Evolutionary conservation across 164 flowering plant species (phyloP).

Genomic region (Liquidambar formosana): DNA sequence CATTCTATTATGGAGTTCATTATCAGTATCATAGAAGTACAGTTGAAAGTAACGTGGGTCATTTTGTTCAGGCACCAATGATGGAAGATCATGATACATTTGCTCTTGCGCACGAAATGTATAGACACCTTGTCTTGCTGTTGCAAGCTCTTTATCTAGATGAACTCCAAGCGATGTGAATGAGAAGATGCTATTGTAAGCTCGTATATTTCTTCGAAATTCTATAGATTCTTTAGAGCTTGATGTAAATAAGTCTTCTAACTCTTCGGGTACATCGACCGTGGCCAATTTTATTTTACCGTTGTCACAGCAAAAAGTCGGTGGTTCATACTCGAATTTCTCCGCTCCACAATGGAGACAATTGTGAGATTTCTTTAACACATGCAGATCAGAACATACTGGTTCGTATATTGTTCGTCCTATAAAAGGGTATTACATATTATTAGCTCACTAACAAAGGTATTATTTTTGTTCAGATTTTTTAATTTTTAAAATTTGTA

Average conservation of each 20-base stretch:
- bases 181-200: conserved; percentile 2
- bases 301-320: background rate
- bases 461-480: no score
- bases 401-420: no score
- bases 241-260: background rate
- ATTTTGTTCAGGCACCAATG: background rate
- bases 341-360: background rate
- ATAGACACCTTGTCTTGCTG: background rate
- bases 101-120: background rate
- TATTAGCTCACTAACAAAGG: no score
- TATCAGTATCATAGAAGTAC: background rate
- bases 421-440: no score
- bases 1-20: background rate
- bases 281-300: background rate
- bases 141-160: background rate
- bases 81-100: background rate
- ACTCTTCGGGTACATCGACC: background rate
- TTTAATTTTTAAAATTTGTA: no score
- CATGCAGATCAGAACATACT: background rate
- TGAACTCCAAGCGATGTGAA: background rate
- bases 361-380: background rate
- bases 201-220: background rate
- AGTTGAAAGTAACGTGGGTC: background rate
- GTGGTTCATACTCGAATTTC: background rate
- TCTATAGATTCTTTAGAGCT: background rate